Evolutionary conservation across 805 yeast genomes (phyloP).

Genomic region (Metschnikowia rubicola): DNA sequence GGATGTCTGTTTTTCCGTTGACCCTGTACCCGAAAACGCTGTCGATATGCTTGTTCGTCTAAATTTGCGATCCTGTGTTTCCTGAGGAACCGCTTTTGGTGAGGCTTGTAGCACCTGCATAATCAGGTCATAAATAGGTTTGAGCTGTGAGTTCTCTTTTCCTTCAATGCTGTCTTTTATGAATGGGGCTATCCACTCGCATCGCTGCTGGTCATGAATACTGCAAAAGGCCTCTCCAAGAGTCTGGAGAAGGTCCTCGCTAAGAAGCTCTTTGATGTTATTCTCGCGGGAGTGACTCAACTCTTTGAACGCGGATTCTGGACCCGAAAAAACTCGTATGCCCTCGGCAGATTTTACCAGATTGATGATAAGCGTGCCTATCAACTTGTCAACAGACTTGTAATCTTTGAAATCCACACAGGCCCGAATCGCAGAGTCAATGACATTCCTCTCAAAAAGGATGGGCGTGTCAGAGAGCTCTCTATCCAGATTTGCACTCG

Average conservation of each 20-base stretch:
- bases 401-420: constrained; percentile 26
- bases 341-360: constrained; percentile 13
- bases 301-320: too few relatives aligned
- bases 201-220: constrained; percentile 7
- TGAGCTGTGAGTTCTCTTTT: background rate
- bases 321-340: background rate
- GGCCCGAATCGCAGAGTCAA: constrained; percentile 27
- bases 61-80: too few relatives aligned
- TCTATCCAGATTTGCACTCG: background rate
- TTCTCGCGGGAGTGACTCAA: too few relatives aligned
- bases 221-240: constrained; percentile 11
- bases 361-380: constrained; percentile 27
- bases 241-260: constrained; percentile 7
- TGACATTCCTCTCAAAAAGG: constrained; percentile 11
- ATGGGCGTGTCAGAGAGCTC: background rate
- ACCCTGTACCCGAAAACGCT: background rate
- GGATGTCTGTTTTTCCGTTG: too few relatives aligned
- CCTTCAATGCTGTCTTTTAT: background rate
- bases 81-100: background rate
- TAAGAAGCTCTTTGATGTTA: constrained; percentile 5
- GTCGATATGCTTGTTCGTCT: background rate
- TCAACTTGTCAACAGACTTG: constrained; percentile 30
- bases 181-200: constrained; percentile 15
- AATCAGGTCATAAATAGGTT: background rate
- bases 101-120: background rate